These are phyloP conservation scores for Cercophora samala DNA, from an alignment of 495 filamentous ascomycete genomes.

Conservation along the genomic window DNA sequence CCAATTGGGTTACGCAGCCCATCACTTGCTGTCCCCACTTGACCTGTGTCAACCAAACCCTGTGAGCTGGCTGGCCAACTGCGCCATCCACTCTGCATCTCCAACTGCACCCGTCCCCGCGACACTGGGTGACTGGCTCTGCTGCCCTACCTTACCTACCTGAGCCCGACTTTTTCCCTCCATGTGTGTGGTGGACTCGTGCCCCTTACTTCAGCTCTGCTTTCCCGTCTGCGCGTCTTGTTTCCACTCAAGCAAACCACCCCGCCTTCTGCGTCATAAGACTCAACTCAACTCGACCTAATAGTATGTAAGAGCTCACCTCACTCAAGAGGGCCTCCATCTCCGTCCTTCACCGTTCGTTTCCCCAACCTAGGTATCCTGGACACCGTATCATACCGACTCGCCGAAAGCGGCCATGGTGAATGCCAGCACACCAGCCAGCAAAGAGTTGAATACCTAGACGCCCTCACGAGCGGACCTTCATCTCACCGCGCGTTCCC, in stretches of 20 bases:
- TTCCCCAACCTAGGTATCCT: too few relatives aligned
- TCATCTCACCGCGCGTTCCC: not conserved
- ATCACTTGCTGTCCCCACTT: not conserved
- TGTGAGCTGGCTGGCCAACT: constrained; percentile 23
- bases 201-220: constrained; percentile 3
- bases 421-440: not conserved
- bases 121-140: not conserved
- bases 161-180: constrained; percentile 7
- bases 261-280: not conserved
- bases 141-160: too few relatives aligned
- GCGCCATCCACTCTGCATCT: constrained; percentile 14
- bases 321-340: too few relatives aligned
- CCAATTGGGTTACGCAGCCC: constrained; percentile 15
- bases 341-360: too few relatives aligned
- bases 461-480: not conserved
- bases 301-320: too few relatives aligned
- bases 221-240: not conserved
- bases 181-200: not conserved
- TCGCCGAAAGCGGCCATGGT: not conserved
- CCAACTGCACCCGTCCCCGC: not conserved
- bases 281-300: too few relatives aligned
- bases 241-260: not conserved
- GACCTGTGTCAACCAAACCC: constrained; percentile 5
- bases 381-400: not conserved
- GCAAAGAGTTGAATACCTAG: not conserved